These are phyloP conservation scores for Amanita fuliginea DNA, from an alignment of 768 basidiomycete species.

Conservation along the genomic window DNA sequence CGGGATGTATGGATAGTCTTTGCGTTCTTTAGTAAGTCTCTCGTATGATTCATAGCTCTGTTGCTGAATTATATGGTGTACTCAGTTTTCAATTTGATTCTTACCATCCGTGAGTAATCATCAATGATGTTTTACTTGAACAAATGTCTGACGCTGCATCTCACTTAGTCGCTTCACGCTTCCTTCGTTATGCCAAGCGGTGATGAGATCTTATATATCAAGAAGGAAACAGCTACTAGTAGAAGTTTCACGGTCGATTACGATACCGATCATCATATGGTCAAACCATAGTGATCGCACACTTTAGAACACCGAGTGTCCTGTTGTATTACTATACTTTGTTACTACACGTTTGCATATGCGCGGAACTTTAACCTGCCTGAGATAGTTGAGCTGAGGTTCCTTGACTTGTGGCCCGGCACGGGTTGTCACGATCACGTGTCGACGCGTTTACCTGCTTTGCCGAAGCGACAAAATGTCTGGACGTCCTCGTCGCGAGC, in stretches of 20 bases:
- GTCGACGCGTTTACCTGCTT: not conserved
- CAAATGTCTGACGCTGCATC: slow-evolving; percentile 9
- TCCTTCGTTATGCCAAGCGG: slow-evolving; percentile 61
- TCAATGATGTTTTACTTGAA: not conserved
- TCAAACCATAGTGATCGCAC: too few species aligned
- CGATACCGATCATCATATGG: too few species aligned
- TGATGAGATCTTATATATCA: not conserved
- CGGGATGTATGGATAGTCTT: slow-evolving; percentile 59
- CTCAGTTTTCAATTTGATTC: slow-evolving; percentile 57
- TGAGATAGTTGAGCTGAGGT: too few species aligned
- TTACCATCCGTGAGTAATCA: slow-evolving; percentile 33
- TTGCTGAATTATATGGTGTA: not conserved
- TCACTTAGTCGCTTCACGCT: slow-evolving; percentile 49
- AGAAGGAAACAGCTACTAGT: too few species aligned
- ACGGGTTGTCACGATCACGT: too few species aligned
- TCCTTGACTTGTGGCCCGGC: too few species aligned
- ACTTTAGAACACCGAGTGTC: too few species aligned
- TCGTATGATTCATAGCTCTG: not conserved
- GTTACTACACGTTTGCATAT: too few species aligned
- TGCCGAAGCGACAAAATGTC: slow-evolving; percentile 17
- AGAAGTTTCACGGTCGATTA: too few species aligned
- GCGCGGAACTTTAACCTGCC: too few species aligned
- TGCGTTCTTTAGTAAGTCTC: slow-evolving; percentile 41
- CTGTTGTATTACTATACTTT: too few species aligned
- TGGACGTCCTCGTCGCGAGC: slow-evolving; percentile 30